These are phyloP conservation scores for Penicillium cataractarum DNA, from an alignment of 495 filamentous ascomycete genomes.

Conservation along the genomic window DNA sequence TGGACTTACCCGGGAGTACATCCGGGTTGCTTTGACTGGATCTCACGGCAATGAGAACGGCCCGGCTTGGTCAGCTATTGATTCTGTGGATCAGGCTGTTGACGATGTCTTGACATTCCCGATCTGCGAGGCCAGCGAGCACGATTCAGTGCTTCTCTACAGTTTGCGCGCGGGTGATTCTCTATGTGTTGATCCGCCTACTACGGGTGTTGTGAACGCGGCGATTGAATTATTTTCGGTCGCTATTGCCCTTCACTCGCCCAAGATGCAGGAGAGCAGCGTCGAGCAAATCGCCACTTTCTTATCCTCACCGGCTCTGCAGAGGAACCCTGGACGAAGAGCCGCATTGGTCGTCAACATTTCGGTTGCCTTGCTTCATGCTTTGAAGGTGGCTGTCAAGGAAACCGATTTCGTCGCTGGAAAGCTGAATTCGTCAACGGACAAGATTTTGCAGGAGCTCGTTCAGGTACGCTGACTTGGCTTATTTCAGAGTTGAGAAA, in stretches of 20 bases:
- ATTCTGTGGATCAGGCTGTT: slow-evolving; percentile 68
- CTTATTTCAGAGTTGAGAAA: neutral
- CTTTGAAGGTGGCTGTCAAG: slow-evolving; percentile 80
- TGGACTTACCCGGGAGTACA: slow-evolving; percentile 78
- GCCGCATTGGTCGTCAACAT: slow-evolving; percentile 91
- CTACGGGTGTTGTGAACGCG: slow-evolving; percentile 91
- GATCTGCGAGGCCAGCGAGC: slow-evolving; percentile 80
- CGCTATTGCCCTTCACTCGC: slow-evolving; percentile 80
- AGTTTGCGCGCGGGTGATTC: slow-evolving; percentile 51
- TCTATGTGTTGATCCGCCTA: slow-evolving; percentile 74
- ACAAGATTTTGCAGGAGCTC: slow-evolving; percentile 85
- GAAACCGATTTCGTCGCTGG: slow-evolving; percentile 75
- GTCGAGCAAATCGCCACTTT: slow-evolving; percentile 91
- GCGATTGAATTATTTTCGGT: slow-evolving; percentile 92
- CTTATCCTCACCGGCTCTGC: slow-evolving; percentile 73
- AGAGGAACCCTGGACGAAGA: slow-evolving; percentile 84
- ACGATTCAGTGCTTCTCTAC: slow-evolving; percentile 86
- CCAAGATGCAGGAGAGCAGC: slow-evolving; percentile 93
- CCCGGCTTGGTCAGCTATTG: slow-evolving; percentile 62
- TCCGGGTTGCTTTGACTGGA: slow-evolving; percentile 68
- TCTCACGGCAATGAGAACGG: slow-evolving; percentile 63
- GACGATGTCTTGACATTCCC: slow-evolving; percentile 73
- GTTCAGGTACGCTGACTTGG: slow-evolving; percentile 55
- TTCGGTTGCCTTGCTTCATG: slow-evolving; percentile 75
- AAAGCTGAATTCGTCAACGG: slow-evolving; percentile 74